These are phyloP conservation scores for Zygosaccharomyces sapae DNA, from an alignment of 1,139 yeast genomes.

Conservation along the genomic window DNA sequence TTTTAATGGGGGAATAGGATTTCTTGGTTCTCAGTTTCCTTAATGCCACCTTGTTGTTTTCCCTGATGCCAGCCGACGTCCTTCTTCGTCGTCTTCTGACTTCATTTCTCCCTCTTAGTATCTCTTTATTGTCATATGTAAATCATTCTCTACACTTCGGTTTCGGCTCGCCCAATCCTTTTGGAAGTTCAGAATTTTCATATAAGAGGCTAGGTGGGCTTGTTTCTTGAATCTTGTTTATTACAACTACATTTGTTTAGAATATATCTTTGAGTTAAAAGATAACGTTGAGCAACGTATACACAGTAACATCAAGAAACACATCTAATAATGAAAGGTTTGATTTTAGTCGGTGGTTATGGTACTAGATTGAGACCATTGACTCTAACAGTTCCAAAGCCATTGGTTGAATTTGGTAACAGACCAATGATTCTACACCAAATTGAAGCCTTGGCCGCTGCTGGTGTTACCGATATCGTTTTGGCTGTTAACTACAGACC, in stretches of 20 bases:
- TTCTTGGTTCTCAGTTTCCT: background rate
- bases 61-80: background rate
- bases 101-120: background rate
- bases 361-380: constrained; percentile 99
- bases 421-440: constrained; percentile 97
- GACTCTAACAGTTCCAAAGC: constrained; percentile 95
- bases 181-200: constrained; percentile 3
- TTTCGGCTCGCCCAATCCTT: constrained; percentile 7
- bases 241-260: background rate
- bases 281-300: background rate
- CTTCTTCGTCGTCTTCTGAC: background rate
- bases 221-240: background rate
- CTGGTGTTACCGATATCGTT: constrained; percentile 98
- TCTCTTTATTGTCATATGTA: background rate
- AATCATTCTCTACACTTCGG: constrained; percentile 3
- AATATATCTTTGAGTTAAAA: background rate
- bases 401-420: constrained; percentile 97
- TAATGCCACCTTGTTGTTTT: constrained; percentile 1
- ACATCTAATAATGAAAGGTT: constrained; percentile 81
- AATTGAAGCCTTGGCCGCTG: constrained; percentile 95
- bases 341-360: constrained; percentile 98
- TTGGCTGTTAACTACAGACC: constrained; percentile 99
- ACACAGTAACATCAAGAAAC: background rate
- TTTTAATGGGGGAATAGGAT: background rate
- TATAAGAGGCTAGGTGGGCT: constrained; percentile 2